Evolutionary conservation across 441 rosid genomes (phyloP).

Genomic region (Brassica hybrid): DNA sequence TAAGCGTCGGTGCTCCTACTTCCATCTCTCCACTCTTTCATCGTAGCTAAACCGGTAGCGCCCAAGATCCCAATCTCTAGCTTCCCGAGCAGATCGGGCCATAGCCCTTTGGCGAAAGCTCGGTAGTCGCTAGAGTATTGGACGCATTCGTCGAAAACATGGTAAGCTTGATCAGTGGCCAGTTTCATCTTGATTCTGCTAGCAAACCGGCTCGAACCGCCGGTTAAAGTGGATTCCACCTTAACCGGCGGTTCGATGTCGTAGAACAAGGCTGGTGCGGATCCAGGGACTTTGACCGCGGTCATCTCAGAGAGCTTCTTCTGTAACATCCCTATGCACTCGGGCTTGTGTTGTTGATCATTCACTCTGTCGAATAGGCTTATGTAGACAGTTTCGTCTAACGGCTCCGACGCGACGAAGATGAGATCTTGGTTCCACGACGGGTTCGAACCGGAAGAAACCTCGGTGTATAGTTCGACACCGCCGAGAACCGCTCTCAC

Average conservation of each 20-base stretch:
- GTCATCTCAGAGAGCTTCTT: conserved; percentile 32
- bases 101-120: conserved; percentile 28
- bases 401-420: conserved; percentile 35
- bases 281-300: conserved; percentile 24
- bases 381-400: conserved; percentile 14
- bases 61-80: conserved; percentile 34
- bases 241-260: conserved; percentile 25
- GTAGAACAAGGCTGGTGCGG: conserved; percentile 23
- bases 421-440: conserved; percentile 39
- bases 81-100: conserved; percentile 23
- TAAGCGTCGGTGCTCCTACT: conserved; percentile 2
- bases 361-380: not conserved
- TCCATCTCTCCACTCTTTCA: conserved; percentile 3
- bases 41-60: not conserved
- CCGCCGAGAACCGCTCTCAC: conserved; percentile 26
- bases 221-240: not conserved
- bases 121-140: conserved; percentile 30
- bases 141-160: conserved; percentile 25
- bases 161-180: conserved; percentile 37
- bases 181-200: conserved; percentile 37
- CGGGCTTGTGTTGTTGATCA: not conserved
- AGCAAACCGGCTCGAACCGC: conserved; percentile 22
- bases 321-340: conserved; percentile 9
- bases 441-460: conserved; percentile 23
- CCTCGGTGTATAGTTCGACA: not conserved